These are phyloP conservation scores for Pholiota conissans DNA, from an alignment of 768 basidiomycete genomes.

Conservation along the genomic window DNA sequence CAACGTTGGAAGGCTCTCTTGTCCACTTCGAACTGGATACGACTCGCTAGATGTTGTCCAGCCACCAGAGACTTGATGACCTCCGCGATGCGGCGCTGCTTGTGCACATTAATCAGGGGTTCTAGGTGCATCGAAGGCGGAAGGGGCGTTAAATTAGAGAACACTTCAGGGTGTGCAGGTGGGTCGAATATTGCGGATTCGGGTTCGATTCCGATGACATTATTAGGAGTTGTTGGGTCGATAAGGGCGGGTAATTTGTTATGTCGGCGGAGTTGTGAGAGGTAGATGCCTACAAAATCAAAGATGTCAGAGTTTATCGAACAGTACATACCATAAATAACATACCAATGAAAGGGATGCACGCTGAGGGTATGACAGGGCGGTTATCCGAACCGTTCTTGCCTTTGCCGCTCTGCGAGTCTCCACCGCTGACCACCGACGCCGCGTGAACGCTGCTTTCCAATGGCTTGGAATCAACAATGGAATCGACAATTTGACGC, in stretches of 20 bases:
- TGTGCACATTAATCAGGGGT: conserved; percentile 86
- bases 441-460: conserved; percentile 53
- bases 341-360: conserved; percentile 82
- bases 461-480: conserved; percentile 65
- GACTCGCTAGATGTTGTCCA: conserved; percentile 80
- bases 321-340: too few relatives aligned
- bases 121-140: conserved; percentile 80
- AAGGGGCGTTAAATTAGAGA: conserved; percentile 67
- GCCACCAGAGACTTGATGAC: conserved; percentile 81
- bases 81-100: conserved; percentile 78
- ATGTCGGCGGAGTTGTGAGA: conserved; percentile 67
- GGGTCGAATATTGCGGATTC: conserved; percentile 63
- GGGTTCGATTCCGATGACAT: conserved; percentile 64
- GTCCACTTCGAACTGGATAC: conserved; percentile 68
- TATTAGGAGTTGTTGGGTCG: conserved; percentile 79
- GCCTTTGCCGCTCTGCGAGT: conserved; percentile 35
- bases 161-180: conserved; percentile 78
- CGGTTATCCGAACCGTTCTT: conserved; percentile 40
- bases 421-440: conserved; percentile 50
- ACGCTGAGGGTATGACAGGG: conserved; percentile 46
- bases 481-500: conserved; percentile 59
- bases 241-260: conserved; percentile 76
- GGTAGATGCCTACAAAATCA: conserved; percentile 68
- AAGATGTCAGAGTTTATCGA: conserved; percentile 10
- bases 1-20: conserved; percentile 78